Evolutionary conservation across 2,329 filamentous ascomycete genomes (phyloP).

Genomic region (Apiospora malaysiana): DNA sequence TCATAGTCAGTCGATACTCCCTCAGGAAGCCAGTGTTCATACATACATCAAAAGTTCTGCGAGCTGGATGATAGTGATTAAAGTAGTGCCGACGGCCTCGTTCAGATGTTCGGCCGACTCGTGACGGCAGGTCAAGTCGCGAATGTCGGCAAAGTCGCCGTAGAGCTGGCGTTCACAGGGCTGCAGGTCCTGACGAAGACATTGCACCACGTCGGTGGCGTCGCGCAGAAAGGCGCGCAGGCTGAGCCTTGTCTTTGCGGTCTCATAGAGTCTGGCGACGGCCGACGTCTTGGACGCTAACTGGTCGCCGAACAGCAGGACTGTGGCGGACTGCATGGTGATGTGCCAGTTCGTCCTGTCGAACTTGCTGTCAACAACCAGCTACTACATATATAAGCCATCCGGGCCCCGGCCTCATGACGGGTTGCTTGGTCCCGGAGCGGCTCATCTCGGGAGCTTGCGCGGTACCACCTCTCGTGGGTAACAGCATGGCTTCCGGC

Average conservation of each 20-base stretch:
- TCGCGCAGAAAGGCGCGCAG: conserved; percentile 14
- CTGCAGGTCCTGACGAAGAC: conserved; percentile 6
- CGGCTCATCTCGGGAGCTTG: conserved; percentile 9
- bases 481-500: neutral
- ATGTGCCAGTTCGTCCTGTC: neutral
- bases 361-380: neutral
- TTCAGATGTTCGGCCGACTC: conserved; percentile 16
- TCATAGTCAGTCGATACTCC: neutral
- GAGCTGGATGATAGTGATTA: conserved; percentile 17
- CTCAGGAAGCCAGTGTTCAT: neutral
- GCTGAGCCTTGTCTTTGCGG: conserved; percentile 10
- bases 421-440: neutral
- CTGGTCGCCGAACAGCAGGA: conserved; percentile 19
- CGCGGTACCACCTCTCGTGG: neutral
- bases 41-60: neutral
- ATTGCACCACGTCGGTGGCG: conserved; percentile 18
- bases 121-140: conserved; percentile 8
- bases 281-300: conserved; percentile 15
- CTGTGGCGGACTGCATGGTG: conserved; percentile 17
- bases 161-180: conserved; percentile 12
- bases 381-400: neutral
- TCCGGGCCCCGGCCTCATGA: neutral
- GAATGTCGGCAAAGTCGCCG: conserved; percentile 18
- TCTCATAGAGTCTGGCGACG: neutral
- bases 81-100: conserved; percentile 12